Base-by-base conservation (phyloP, 345 rosid species). In the Orychophragmus violaceus region DNA sequence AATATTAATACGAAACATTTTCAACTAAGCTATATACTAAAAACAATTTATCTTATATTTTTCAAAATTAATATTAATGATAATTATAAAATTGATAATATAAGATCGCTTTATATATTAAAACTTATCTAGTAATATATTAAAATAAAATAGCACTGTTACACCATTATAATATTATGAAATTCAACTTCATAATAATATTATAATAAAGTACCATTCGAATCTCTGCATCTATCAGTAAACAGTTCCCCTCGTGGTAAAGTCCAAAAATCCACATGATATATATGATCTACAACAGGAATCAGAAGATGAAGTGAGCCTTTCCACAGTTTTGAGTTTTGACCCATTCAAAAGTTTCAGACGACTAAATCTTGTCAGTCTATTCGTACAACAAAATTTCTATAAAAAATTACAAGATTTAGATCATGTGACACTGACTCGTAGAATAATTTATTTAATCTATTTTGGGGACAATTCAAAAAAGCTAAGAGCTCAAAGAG, bases 331-430 rank as follows among this genome's bases (percentile, higher is more conserved):
- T 42, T n/a, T 44, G 42, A 58, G 45, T 24, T 39, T 64, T 64
- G 76, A 72, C 76, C 50, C 16, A 63, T 29, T 13, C 45, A 32
- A 32, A 63, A 19, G 32, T 32, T 19, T 6, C 18, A 48, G 39
- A 62, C 33, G 45, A 71, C 59, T 63, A 56, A 56, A 32, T 64
- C 24, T 71, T 63, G 59, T 63, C 70, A 63, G 70, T 45, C 70
- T 45, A 12, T 71, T 62, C 49, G 55, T 55, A 45, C 57, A 29
- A 52, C 10, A 12, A 7, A 36, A 3, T n/a, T n/a, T n/a, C n/a
- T n/a, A 21, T 18, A 12, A 2, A 21, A 19, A 19, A 9, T 22
- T 21, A 27, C 36, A 71, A 52, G 36, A 53, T 62, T 70, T 37
- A 36, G 14, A 63, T 64, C 76, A 72, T 64, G 65, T 29, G 24